These are phyloP conservation scores for Zasmidium angulare DNA, from an alignment of 2,329 filamentous ascomycete species.

Conservation along the genomic window DNA sequence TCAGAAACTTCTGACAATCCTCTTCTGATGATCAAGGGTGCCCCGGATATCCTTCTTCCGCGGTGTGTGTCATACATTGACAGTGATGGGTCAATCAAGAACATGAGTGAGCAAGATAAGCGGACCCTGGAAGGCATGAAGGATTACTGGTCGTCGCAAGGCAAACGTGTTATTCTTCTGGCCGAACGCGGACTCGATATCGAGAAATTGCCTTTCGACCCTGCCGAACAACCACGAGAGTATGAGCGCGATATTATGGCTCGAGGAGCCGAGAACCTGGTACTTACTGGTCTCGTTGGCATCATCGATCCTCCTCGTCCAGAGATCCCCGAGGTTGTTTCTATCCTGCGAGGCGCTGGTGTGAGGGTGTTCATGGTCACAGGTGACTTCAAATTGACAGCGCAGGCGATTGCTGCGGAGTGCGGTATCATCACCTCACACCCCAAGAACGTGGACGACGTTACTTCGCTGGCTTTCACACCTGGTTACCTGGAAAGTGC, in stretches of 20 bases:
- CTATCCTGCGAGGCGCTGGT: slow-evolving; percentile 66
- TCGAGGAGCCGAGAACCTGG: slow-evolving; percentile 49
- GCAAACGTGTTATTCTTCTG: slow-evolving; percentile 68
- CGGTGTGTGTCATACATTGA: slow-evolving; percentile 61
- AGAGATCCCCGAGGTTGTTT: slow-evolving; percentile 59
- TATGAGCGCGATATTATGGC: slow-evolving; percentile 58
- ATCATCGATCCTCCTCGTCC: slow-evolving; percentile 61
- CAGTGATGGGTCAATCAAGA: slow-evolving; percentile 54
- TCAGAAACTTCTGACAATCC: slow-evolving; percentile 33
- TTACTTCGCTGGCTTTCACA: slow-evolving; percentile 50
- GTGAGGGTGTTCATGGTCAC: slow-evolving; percentile 82
- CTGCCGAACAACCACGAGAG: slow-evolving; percentile 52
- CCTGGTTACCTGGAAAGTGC: slow-evolving; percentile 31
- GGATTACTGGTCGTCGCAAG: slow-evolving; percentile 66
- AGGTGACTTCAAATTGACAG: slow-evolving; percentile 74
- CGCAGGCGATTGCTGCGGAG: slow-evolving; percentile 68
- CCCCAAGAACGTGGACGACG: slow-evolving; percentile 51
- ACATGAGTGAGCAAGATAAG: slow-evolving; percentile 54
- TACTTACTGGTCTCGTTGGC: slow-evolving; percentile 57
- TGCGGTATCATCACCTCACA: slow-evolving; percentile 67
- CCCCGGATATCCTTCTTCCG: slow-evolving; percentile 69
- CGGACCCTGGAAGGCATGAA: slow-evolving; percentile 60
- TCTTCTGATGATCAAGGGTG: slow-evolving; percentile 74
- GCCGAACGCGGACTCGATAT: slow-evolving; percentile 53
- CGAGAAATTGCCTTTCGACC: slow-evolving; percentile 57